Percentiles rank a stretch among this genome's conserved stretches.
Conservation (phyloP, 1,284 basidiomycete genomes). For the Rhizoctonia solani region DNA sequence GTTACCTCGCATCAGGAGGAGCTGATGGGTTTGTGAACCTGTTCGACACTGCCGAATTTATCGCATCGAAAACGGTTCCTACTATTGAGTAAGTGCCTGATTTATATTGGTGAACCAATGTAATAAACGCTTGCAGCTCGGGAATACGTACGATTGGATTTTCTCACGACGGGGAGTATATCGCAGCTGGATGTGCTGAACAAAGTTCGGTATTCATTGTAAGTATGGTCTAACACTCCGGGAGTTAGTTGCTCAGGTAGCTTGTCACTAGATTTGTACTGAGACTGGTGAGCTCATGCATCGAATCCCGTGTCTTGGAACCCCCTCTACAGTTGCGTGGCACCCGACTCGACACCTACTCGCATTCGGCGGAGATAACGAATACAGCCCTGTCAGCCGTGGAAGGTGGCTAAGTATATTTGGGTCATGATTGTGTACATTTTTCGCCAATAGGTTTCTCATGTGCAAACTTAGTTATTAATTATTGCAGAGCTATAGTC, state of each 20-base stretch:
- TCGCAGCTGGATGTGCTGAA: conserved; percentile 24
- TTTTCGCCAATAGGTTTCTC: not conserved
- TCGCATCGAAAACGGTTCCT: conserved; percentile 21
- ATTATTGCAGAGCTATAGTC: no score
- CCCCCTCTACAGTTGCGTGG: conserved; percentile 27
- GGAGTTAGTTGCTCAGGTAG: no score
- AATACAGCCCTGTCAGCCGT: conserved; percentile 24
- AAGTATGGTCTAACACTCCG: no score
- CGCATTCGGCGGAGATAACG: conserved; percentile 25
- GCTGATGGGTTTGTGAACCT: conserved; percentile 29
- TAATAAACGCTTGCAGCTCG: not conserved
- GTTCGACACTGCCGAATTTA: conserved; percentile 30
- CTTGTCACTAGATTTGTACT: conserved; percentile 25
- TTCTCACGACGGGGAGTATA: conserved; percentile 25
- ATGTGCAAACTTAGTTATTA: no score
- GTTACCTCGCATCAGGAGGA: conserved; percentile 30
- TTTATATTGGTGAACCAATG: not conserved
- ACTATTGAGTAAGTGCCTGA: conserved; percentile 14
- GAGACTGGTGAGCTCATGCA: conserved; percentile 23
- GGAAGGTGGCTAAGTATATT: conserved; percentile 30
- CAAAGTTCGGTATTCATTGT: conserved; percentile 23
- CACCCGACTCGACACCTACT: conserved; percentile 24
- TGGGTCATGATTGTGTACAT: not conserved
- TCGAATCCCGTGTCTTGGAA: conserved; percentile 23
- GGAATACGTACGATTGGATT: conserved; percentile 24